phyloP scores from a whole-genome alignment of 2,329 filamentous ascomycete species.

The Ascochyta koolunga region DNA sequence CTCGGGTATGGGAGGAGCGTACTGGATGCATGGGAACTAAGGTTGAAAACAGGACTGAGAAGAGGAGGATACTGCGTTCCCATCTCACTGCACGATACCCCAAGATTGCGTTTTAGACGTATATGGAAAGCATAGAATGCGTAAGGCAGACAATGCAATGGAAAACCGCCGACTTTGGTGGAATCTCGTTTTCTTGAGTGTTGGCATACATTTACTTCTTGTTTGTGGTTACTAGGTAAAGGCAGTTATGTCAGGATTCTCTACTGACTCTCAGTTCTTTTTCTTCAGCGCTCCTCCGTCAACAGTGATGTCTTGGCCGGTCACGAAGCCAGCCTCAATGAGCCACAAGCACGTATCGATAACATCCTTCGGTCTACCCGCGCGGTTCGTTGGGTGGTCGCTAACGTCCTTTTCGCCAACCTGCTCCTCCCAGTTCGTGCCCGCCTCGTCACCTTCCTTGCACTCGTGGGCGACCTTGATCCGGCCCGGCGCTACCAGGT shows the following conservation, averaged over 20 bases:
- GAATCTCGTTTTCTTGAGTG: not conserved
- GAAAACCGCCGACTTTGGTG: too few species aligned
- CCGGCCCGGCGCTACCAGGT: conserved; percentile 55
- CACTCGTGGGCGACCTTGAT: conserved; percentile 57
- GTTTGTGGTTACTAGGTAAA: not conserved
- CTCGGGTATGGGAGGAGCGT: conserved; percentile 35
- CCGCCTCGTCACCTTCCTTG: conserved; percentile 52
- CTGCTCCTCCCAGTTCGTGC: conserved; percentile 46
- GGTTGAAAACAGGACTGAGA: not conserved
- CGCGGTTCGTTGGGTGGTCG: conserved; percentile 53
- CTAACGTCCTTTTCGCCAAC: conserved; percentile 50
- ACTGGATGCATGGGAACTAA: conserved; percentile 48
- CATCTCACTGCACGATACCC: conserved; percentile 10
- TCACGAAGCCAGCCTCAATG: conserved; percentile 49
- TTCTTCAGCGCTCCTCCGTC: conserved; percentile 47
- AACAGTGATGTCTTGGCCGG: conserved; percentile 46
- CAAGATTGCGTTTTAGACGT: not conserved
- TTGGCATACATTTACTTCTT: not conserved
- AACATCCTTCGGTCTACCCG: conserved; percentile 55
- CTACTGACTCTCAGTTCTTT: conserved; percentile 28
- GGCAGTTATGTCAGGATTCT: not conserved
- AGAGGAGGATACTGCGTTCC: not conserved
- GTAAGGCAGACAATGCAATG: not conserved
- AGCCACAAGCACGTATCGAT: conserved; percentile 53
- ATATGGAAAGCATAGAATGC: not conserved